These are phyloP conservation scores for Globisporangium rhizosaccharum DNA, from an alignment of 352 stramenopile species.

Conservation along the genomic window DNA sequence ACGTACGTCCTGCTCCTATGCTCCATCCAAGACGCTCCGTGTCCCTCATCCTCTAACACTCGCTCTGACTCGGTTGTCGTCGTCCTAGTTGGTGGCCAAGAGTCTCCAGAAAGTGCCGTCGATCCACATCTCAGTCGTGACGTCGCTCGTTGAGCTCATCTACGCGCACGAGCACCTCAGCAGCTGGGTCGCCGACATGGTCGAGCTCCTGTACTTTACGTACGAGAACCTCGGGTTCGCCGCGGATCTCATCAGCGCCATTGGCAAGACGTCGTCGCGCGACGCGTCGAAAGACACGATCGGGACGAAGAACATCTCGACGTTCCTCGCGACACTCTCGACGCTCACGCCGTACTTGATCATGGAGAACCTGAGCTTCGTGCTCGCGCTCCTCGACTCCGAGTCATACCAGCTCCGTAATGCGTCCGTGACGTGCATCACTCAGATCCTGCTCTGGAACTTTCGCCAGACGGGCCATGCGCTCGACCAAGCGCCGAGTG, in stretches of 20 bases:
- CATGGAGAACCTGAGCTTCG: constrained; percentile 71
- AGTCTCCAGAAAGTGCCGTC: constrained; percentile 53
- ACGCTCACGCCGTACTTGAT: constrained; percentile 60
- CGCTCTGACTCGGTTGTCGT: too few species aligned
- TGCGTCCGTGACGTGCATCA: constrained; percentile 66
- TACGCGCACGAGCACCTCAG: constrained; percentile 70
- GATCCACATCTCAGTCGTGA: constrained; percentile 65
- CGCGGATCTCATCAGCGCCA: constrained; percentile 67
- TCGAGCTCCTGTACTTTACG: constrained; percentile 51
- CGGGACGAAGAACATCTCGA: constrained; percentile 72
- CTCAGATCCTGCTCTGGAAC: constrained; percentile 73
- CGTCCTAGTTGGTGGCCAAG: constrained; percentile 44
- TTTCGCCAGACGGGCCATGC: constrained; percentile 43
- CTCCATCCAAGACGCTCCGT: background rate
- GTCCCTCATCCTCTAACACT: background rate
- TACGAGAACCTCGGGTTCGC: constrained; percentile 63
- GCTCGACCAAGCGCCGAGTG: constrained; percentile 9
- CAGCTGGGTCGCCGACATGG: constrained; percentile 49
- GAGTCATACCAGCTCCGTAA: constrained; percentile 78
- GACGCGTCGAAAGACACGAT: constrained; percentile 65
- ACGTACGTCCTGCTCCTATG: constrained; percentile 24
- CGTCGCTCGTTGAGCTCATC: constrained; percentile 68
- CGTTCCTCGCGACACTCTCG: constrained; percentile 60
- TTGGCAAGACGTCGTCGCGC: constrained; percentile 64
- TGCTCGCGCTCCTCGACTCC: constrained; percentile 66